Evolutionary conservation across 2,329 filamentous ascomycete species (phyloP).

Genomic region (Cercospora brassicicola): DNA sequence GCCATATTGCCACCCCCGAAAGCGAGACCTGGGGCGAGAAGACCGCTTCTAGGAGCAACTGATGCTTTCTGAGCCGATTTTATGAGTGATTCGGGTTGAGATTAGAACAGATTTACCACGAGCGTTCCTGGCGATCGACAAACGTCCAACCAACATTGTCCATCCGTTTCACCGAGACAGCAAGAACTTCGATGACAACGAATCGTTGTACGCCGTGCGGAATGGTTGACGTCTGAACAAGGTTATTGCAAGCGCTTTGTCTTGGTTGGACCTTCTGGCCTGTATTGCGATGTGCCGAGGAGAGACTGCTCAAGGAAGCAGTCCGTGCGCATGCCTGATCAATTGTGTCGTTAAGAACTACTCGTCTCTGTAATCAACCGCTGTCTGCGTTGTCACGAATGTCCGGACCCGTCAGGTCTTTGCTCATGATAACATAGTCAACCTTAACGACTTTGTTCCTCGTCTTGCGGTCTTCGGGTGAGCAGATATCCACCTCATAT

Average conservation of each 20-base stretch:
- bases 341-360: background rate
- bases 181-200: background rate
- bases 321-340: background rate
- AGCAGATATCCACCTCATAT: constrained; percentile 54
- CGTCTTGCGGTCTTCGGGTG: constrained; percentile 51
- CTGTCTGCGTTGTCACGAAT: background rate
- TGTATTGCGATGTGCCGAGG: background rate
- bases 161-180: background rate
- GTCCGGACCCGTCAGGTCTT: constrained; percentile 28
- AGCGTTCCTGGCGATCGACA: background rate
- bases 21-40: background rate
- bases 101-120: background rate
- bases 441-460: constrained; percentile 51
- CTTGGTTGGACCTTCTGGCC: background rate
- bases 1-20: background rate
- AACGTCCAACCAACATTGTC: background rate
- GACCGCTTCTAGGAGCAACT: background rate
- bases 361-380: background rate
- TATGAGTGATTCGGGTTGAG: background rate
- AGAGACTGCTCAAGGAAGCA: background rate
- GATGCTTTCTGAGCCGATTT: background rate
- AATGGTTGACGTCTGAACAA: background rate
- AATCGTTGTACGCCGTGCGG: background rate
- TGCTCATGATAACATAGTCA: constrained; percentile 57
- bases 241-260: background rate